These are phyloP conservation scores for Jatropha podagrica DNA, from an alignment of 441 rosid genomes.

Conservation along the genomic window DNA sequence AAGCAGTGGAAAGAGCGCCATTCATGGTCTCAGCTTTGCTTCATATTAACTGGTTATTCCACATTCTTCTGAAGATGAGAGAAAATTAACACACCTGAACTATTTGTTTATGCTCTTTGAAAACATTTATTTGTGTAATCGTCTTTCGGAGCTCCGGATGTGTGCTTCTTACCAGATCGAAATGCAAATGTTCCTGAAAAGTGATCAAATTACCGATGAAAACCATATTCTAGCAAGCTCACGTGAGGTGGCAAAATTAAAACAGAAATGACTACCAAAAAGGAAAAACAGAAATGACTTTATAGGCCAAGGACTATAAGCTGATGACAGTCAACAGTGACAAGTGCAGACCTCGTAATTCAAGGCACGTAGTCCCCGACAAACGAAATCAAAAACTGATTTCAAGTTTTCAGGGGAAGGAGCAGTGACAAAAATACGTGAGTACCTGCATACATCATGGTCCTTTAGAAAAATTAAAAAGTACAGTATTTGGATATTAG, in stretches of 20 bases:
- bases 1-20: too few species aligned
- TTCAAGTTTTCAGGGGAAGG: slow-evolving; percentile 93
- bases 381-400: slow-evolving; percentile 79
- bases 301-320: not conserved
- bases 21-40: too few species aligned
- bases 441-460: slow-evolving; percentile 48
- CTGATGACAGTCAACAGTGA: too few species aligned
- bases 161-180: not conserved
- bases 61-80: too few species aligned
- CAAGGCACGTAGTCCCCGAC: slow-evolving; percentile 74
- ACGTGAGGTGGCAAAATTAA: too few species aligned
- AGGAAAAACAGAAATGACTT: too few species aligned
- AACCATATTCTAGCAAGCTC: too few species aligned
- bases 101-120: too few species aligned
- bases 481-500: not conserved
- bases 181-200: slow-evolving; percentile 11
- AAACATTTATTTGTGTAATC: not conserved
- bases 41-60: too few species aligned
- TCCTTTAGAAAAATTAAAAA: not conserved
- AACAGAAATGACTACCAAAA: too few species aligned
- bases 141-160: not conserved
- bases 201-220: too few species aligned
- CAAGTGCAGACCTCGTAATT: slow-evolving; percentile 65
- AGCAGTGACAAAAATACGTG: slow-evolving; percentile 83
- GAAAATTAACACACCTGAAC: too few species aligned